Evolutionary conservation across 2,329 filamentous ascomycete genomes (phyloP), one percentile per base, ranked within the genome.

Genomic region (Ramularia collo-cygni): DNA sequence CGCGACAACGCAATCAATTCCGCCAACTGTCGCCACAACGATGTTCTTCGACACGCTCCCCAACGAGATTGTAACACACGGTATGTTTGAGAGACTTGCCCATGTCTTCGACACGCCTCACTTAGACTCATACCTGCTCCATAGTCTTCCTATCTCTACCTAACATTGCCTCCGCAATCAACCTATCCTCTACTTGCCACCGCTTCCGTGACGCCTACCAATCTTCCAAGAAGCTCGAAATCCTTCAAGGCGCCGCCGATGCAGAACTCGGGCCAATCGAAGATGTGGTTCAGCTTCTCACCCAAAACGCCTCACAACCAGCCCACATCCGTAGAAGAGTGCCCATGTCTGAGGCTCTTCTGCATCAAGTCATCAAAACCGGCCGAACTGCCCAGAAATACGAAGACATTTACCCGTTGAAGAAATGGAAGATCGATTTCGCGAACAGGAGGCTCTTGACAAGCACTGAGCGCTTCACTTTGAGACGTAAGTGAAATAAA

Each of bases 401-500:
- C 71, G 72, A 73, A 52, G 65, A 68, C n/a, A 68, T 79, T n/a
- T 81, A 79, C 51, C 75, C 75, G 1, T 67, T 74, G 54, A 77
- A 77, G 59, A 78, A 77, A 56, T 81, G 77, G 77, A 77, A 76
- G 51, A 54, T 64, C 40, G 69, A 77, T 49, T 78, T 66, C 46
- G 70, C 72, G 40, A 64, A 70, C 40, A 70, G 77, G 8, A 72
- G 77, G 8, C 64, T 74, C 2, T 60, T 81, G 34, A 69, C 65
- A 1, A 44, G 48, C 26, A 44, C 62, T 2, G 77, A 81, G 54
- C 66, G 69, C 3, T 70, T 67, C 35, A 63, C 64, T 4, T 53
- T 79, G 8, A 69, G 76, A 8, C 68, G 75, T n/a, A n/a, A n/a
- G n/a, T n/a, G n/a, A n/a, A n/a, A n/a, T n/a, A n/a, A n/a, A n/a